Evolutionary conservation across 352 stramenopile genomes (phyloP).

Genomic region (Globisporangium camurandrum): DNA sequence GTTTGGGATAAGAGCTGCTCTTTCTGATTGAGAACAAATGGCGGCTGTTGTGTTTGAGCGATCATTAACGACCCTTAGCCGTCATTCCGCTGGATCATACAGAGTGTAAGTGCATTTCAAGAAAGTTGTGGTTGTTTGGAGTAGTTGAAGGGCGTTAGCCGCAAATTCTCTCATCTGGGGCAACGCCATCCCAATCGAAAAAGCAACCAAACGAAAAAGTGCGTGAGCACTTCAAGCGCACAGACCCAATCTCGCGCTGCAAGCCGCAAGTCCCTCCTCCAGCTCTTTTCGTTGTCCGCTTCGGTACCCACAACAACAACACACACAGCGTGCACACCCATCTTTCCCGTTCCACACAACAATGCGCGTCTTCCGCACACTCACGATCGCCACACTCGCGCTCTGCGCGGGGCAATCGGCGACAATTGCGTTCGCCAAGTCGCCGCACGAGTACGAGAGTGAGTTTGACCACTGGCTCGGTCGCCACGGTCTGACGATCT

Average conservation of each 20-base stretch:
- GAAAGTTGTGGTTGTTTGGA: too few species aligned
- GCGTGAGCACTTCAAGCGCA: slow-evolving; percentile 16
- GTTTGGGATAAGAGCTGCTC: too few species aligned
- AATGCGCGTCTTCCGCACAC: slow-evolving; percentile 16
- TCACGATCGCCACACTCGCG: slow-evolving; percentile 21
- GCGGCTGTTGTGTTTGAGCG: too few species aligned
- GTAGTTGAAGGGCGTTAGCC: too few species aligned
- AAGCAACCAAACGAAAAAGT: too few species aligned
- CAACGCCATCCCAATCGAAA: too few species aligned
- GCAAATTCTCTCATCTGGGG: too few species aligned
- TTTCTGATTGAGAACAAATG: too few species aligned
- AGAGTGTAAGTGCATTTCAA: too few species aligned
- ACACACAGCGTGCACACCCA: neutral
- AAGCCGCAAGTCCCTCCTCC: slow-evolving; percentile 8
- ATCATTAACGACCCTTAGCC: too few species aligned
- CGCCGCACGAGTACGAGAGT: slow-evolving; percentile 57
- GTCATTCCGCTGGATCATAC: too few species aligned
- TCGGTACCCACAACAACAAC: neutral
- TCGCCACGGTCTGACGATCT: slow-evolving; percentile 37
- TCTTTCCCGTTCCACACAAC: neutral
- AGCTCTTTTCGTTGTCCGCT: neutral
- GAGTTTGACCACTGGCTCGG: slow-evolving; percentile 69
- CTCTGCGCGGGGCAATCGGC: slow-evolving; percentile 17
- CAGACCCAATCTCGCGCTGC: slow-evolving; percentile 12
- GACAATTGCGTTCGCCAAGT: slow-evolving; percentile 29